These are phyloP conservation scores for Macrophomina tecta DNA, from an alignment of 2,329 filamentous ascomycete species.

Conservation along the genomic window DNA sequence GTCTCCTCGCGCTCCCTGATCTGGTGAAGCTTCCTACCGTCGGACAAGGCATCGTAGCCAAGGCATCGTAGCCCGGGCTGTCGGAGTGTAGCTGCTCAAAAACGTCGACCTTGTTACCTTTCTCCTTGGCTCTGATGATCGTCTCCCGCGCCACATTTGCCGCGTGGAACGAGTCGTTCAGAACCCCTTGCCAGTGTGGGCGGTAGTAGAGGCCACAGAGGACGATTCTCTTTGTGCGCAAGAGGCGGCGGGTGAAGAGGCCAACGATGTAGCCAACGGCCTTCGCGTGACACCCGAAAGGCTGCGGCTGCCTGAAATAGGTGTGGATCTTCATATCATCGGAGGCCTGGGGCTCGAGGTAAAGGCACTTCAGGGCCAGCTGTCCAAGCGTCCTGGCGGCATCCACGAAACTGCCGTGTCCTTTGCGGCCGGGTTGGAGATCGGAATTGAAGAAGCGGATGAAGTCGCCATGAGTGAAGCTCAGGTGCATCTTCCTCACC, in stretches of 20 bases:
- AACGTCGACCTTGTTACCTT: too few species aligned
- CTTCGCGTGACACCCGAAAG: conserved; percentile 1
- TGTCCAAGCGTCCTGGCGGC: background rate
- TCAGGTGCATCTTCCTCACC: background rate
- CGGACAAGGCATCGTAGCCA: background rate
- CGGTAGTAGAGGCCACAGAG: background rate
- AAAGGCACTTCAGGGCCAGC: background rate
- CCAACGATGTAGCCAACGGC: conserved; percentile 1
- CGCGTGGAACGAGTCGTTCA: background rate
- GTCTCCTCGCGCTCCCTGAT: background rate
- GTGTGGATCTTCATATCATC: background rate
- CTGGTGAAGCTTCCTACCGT: background rate
- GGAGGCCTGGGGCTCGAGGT: background rate
- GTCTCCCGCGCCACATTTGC: background rate
- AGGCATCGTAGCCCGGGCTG: background rate
- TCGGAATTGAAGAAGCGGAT: background rate
- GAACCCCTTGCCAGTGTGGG: background rate
- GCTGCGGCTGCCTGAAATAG: background rate
- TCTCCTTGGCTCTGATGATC: too few species aligned
- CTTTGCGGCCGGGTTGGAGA: background rate
- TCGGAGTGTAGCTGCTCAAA: too few species aligned
- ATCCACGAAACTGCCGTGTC: background rate
- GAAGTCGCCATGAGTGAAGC: conserved; percentile 4
- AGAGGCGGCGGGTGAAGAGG: background rate
- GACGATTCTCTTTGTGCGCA: background rate